phyloP scores from a whole-genome alignment of 306 rosid genomes.

The Glycine latifolia region DNA sequence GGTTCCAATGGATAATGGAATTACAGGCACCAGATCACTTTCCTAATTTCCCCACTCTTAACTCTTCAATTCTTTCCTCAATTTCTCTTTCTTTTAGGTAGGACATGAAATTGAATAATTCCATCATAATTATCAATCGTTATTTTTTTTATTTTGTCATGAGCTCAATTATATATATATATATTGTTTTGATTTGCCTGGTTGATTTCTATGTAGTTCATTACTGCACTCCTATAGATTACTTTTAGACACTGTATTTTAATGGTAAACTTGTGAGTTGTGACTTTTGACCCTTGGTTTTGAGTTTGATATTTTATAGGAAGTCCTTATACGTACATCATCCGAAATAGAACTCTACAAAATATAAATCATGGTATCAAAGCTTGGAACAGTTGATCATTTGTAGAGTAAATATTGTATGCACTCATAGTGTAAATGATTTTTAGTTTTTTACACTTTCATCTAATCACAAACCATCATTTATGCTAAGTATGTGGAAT shows the following conservation, averaged over 20 bases:
- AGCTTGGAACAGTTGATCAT: constrained; percentile 4
- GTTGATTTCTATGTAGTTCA: not conserved
- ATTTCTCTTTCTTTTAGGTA: not conserved
- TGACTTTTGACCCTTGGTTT: not conserved
- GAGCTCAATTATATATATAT: not conserved
- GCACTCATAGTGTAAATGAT: too few relatives aligned
- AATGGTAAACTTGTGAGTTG: not conserved
- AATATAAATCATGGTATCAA: not conserved
- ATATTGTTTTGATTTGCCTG: not conserved
- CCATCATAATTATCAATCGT: not conserved
- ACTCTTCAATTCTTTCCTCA: not conserved
- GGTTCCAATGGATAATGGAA: constrained; percentile 99
- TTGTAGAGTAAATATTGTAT: too few relatives aligned
- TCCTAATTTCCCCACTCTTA: not conserved
- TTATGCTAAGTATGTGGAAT: too few relatives aligned
- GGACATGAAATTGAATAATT: not conserved
- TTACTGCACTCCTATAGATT: not conserved
- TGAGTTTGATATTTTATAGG: not conserved
- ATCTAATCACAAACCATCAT: too few relatives aligned
- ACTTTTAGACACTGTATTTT: not conserved
- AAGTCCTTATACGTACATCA: not conserved
- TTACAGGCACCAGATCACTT: constrained; percentile 87
- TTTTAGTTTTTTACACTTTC: too few relatives aligned
- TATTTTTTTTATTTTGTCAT: not conserved
- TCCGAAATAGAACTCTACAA: not conserved